Conservation (phyloP, 73 alveolate species). For the Uronychia binucleata region DNA sequence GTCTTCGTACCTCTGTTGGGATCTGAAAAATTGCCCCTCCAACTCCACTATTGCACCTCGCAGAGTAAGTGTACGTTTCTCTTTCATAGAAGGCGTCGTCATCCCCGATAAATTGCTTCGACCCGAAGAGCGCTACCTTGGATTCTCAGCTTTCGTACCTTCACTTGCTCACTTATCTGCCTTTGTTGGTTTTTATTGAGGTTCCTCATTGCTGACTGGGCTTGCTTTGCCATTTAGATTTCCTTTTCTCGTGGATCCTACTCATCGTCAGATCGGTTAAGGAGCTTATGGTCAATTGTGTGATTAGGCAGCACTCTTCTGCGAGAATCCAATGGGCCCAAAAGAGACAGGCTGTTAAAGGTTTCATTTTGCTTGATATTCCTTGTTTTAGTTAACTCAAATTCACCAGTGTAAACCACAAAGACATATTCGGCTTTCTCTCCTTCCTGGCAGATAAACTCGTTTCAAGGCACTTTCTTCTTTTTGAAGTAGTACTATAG, state of each 20-base stretch:
- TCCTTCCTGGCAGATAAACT: neutral
- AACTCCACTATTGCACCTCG: neutral
- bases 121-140: neutral
- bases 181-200: neutral
- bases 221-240: neutral
- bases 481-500: neutral
- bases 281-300: neutral
- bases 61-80: neutral
- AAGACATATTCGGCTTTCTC: neutral
- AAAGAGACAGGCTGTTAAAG: neutral
- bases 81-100: neutral
- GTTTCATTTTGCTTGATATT: neutral
- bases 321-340: neutral
- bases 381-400: neutral
- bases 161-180: neutral
- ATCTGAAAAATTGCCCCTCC: neutral
- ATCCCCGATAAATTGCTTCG: neutral
- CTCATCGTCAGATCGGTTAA: neutral
- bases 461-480: neutral
- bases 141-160: neutral
- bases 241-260: neutral
- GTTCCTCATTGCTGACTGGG: neutral
- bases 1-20: neutral
- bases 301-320: neutral
- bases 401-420: neutral